Conservation (phyloP, 768 basidiomycete genomes). For the Podaxis sp. region DNA sequence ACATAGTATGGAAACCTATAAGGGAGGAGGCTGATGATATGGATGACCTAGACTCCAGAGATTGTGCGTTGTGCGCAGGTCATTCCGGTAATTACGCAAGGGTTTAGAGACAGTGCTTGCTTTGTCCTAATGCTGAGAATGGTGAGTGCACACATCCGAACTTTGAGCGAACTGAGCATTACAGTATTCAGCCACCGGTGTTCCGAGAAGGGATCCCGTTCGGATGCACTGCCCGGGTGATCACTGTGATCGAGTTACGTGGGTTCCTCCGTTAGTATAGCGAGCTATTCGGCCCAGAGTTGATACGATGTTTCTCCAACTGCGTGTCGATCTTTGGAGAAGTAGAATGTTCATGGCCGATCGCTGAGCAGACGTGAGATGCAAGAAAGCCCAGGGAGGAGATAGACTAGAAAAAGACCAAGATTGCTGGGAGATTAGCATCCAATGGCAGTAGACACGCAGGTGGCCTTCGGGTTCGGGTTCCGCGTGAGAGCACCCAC, state of each 20-base stretch:
- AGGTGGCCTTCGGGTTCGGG: not conserved
- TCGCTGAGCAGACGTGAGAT: not conserved
- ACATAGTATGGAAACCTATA: not conserved
- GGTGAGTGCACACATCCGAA: not conserved
- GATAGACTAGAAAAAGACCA: not conserved
- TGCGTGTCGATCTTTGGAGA: not conserved
- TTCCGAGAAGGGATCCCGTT: not conserved
- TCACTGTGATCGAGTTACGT: not conserved
- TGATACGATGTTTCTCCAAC: not conserved
- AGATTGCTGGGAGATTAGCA: not conserved
- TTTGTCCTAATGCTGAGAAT: not conserved
- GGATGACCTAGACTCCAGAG: not conserved
- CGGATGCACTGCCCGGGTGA: not conserved
- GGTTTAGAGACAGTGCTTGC: not conserved
- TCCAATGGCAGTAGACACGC: not conserved
- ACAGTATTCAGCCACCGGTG: not conserved
- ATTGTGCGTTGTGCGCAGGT: not conserved
- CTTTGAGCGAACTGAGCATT: not conserved
- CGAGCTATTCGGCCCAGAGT: not conserved
- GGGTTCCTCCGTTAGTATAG: not conserved
- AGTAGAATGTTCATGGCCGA: not conserved
- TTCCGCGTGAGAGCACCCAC: not conserved
- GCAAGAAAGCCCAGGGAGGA: not conserved
- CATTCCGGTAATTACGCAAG: not conserved
- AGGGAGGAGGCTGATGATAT: not conserved